These are phyloP conservation scores for Diaporthe sp. DNA, from an alignment of 2,329 filamentous ascomycete species.

Conservation along the genomic window DNA sequence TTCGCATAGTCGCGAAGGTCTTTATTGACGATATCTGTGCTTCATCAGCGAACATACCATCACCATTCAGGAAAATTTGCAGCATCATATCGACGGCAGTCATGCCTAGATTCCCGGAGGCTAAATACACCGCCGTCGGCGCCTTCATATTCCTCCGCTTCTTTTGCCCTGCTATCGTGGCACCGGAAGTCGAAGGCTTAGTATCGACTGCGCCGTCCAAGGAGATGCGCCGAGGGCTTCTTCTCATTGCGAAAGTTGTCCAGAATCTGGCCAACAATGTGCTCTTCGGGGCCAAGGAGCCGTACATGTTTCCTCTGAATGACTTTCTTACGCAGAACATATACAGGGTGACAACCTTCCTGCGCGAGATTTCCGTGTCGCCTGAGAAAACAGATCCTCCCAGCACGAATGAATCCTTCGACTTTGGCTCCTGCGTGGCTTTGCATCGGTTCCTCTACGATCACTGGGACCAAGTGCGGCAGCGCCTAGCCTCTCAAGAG, in stretches of 20 bases:
- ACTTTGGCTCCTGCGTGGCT: slow-evolving; percentile 79
- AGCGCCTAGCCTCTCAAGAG: slow-evolving; percentile 72
- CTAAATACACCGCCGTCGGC: slow-evolving; percentile 79
- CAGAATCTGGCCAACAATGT: slow-evolving; percentile 81
- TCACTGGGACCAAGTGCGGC: slow-evolving; percentile 77
- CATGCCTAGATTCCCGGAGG: slow-evolving; percentile 73
- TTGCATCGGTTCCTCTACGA: slow-evolving; percentile 78
- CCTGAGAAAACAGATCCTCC: slow-evolving; percentile 59
- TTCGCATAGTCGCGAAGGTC: slow-evolving; percentile 76
- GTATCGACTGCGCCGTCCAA: slow-evolving; percentile 72
- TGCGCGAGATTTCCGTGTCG: slow-evolving; percentile 74
- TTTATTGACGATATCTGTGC: slow-evolving; percentile 79
- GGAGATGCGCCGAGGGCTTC: slow-evolving; percentile 75
- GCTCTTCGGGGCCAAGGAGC: slow-evolving; percentile 78
- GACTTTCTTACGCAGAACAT: slow-evolving; percentile 78
- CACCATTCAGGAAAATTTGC: slow-evolving; percentile 76
- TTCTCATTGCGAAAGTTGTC: slow-evolving; percentile 78
- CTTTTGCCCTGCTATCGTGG: slow-evolving; percentile 80
- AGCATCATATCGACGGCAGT: slow-evolving; percentile 76
- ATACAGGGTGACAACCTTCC: slow-evolving; percentile 74
- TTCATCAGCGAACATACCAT: slow-evolving; percentile 71
- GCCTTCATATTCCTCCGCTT: slow-evolving; percentile 80
- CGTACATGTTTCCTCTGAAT: slow-evolving; percentile 79
- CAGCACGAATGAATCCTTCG: slow-evolving; percentile 65
- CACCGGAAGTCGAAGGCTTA: slow-evolving; percentile 76